Base-by-base conservation (phyloP, 108 stramenopile genomes). In the Fragilariopsis cylindrus region DNA sequence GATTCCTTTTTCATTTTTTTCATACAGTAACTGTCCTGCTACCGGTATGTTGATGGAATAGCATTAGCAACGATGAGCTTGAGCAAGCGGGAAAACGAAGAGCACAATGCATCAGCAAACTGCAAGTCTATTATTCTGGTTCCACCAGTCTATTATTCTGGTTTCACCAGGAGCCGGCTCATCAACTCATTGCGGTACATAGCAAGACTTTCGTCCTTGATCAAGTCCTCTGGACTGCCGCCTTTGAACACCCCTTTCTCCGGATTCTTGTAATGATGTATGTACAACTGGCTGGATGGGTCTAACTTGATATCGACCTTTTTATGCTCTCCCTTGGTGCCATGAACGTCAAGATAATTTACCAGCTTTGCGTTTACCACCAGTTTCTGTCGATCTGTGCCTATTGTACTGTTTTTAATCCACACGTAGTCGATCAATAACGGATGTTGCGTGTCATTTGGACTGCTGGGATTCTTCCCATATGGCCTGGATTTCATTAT, bases 381-480 rank as follows among this genome's bases (percentile, higher is more conserved):
- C 65, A 44, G 13, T 45, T 65, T 65, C 4, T 44, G 65, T 46
- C 65, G 43, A 21, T 21, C 21, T 21, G 21, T 21, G 21, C 21
- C 21, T 21, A 21, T 21, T 21, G 21, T 21, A 21, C 21, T 21
- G 21, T 21, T 21, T 21, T 21, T 21, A 21, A 21, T 21, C 65
- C 65, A 65, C 12, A 65, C 65, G 44, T 65, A 65, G 46, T 65
- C 65, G 43, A 65, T 9, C 3, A 65, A 18, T 45, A 65, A 47
- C 12, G 9, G 43, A 65, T 44, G 8, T 0, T 5, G 13, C 45
- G 9, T 39, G 65, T 65, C 45, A 12, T 65, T 21, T 21, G 21
- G 19, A n/a, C 18, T 21, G 21, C 46, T 19, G 15, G 8, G 19
- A 46, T 65, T 65, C 18, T 42, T 39, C 11, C 65, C 65, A 45